Conservation (phyloP, 768 basidiomycete species). For the Russula sp. region DNA sequence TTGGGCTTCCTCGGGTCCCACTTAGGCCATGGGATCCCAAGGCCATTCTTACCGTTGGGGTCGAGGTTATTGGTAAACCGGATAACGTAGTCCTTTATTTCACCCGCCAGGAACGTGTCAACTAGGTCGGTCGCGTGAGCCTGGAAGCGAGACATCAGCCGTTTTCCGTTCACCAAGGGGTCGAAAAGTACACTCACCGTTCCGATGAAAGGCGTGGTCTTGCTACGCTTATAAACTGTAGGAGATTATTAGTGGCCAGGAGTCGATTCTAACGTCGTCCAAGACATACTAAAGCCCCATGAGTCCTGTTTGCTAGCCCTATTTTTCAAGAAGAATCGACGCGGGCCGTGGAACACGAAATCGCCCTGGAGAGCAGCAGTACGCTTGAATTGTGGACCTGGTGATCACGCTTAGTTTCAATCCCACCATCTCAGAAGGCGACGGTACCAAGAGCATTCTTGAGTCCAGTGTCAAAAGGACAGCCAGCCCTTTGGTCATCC, state of each 20-base stretch:
- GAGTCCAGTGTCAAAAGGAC: slow-evolving; percentile 23
- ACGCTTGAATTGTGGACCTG: slow-evolving; percentile 23
- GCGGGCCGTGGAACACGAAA: slow-evolving; percentile 23
- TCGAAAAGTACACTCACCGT: slow-evolving; percentile 2
- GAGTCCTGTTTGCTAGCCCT: slow-evolving; percentile 16
- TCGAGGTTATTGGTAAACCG: slow-evolving; percentile 20
- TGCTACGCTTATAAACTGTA: slow-evolving; percentile 21
- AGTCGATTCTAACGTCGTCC: no score
- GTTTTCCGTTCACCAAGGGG: no score
- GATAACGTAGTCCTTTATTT: slow-evolving; percentile 21
- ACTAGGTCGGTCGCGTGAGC: slow-evolving; percentile 12
- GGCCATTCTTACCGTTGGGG: slow-evolving; percentile 16
- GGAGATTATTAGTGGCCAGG: neutral
- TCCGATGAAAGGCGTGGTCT: slow-evolving; percentile 15
- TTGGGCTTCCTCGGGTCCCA: slow-evolving; percentile 14
- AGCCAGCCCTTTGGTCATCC: slow-evolving; percentile 14
- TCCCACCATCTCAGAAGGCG: neutral
- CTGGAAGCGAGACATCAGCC: slow-evolving; percentile 1
- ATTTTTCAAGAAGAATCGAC: slow-evolving; percentile 14
- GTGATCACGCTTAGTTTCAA: neutral
- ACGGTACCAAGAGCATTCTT: slow-evolving; percentile 29
- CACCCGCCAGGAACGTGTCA: slow-evolving; percentile 7
- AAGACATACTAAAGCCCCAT: slow-evolving; percentile 18
- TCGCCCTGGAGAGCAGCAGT: slow-evolving; percentile 20
- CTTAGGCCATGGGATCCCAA: slow-evolving; percentile 17